These are phyloP conservation scores for Pseudogymnoascus pannorum DNA, from an alignment of 2,329 filamentous ascomycete genomes.

Conservation along the genomic window DNA sequence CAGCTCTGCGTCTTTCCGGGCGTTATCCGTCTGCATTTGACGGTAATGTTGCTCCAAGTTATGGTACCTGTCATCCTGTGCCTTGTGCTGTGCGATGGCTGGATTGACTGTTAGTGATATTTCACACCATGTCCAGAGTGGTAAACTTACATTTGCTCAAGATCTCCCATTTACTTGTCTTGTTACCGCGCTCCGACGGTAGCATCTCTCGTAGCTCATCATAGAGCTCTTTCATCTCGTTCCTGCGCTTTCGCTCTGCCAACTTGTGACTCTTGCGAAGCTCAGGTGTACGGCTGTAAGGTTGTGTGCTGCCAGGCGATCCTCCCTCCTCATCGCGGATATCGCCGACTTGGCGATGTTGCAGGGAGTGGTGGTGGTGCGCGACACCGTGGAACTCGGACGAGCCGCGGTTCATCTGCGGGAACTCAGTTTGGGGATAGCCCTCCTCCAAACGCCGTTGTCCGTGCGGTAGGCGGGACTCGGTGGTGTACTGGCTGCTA, in stretches of 20 bases:
- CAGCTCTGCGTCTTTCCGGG: background rate
- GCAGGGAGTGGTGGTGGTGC: constrained; percentile 65
- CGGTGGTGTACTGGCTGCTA: constrained; percentile 70
- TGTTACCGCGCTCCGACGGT: constrained; percentile 73
- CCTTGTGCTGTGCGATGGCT: constrained; percentile 57
- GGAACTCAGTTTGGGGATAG: constrained; percentile 36
- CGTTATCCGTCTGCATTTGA: constrained; percentile 38
- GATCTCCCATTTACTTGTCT: constrained; percentile 87
- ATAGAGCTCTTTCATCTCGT: constrained; percentile 84
- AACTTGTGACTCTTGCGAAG: constrained; percentile 78
- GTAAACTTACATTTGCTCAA: constrained; percentile 64
- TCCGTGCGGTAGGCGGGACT: constrained; percentile 63
- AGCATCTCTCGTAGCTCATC: constrained; percentile 72
- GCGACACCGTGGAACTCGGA: constrained; percentile 40
- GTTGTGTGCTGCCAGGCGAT: constrained; percentile 50
- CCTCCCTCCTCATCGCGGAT: constrained; percentile 54
- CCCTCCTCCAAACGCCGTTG: constrained; percentile 66
- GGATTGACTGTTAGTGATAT: constrained; percentile 17
- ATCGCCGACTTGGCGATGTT: constrained; percentile 64
- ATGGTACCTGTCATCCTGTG: constrained; percentile 37
- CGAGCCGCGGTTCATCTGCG: constrained; percentile 40
- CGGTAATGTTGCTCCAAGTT: constrained; percentile 19
- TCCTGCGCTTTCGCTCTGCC: constrained; percentile 73
- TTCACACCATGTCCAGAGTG: background rate
- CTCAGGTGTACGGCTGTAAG: constrained; percentile 77